Evolutionary conservation across 1,139 yeast genomes (phyloP), one percentile per base, ranked within the genome.

Genomic region (Diutina siamensis): DNA sequence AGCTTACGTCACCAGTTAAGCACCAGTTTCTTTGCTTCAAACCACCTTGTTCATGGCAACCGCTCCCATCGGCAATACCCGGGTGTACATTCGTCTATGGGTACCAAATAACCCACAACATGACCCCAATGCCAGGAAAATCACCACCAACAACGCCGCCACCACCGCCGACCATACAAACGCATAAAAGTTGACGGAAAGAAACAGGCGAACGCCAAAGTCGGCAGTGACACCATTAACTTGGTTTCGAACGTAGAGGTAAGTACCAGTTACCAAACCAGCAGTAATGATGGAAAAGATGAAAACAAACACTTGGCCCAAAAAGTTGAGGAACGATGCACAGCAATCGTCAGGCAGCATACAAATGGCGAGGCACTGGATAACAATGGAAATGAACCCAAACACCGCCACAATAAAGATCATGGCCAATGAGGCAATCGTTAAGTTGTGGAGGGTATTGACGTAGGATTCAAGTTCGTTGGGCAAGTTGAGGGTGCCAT

Each of bases 331-430:
- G 54, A 67, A 66, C 7, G 74, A 64, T 42, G 70, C 63, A 49
- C 67, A 62, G 49, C 68, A 63, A 47, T 57, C 61, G 40, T 65
- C 58, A 4, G 74, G 74, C 20, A 68, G 60, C 47, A 67, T 54
- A 49, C 58, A 61, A 47, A 63, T 71, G 2, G 68, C 56, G 9
- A 76, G 44, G 20, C 65, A 48, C 40, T 69, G 66, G 35, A 77
- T 44, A n/a, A 62, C 58, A 1, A 68, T 51, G 8, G 72, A 57
- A 34, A 63, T 58, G 44, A 71, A 62, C 22, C 75, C 72, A 45
- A 74, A 63, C 21, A 74, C 55, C 34, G 71, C 67, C 42, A 72
- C 65, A 42, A 72, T 63, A 59, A 75, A 72, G 52, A 69, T 48
- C 44, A 65, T 48, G 4, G 61, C 66, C 32, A 76, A 65, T 47